A percentile compares a stretch with the other conserved stretches of the same genome.
phyloP scores from a whole-genome alignment of 331 rosid genomes.

The Acacia pycnantha region DNA sequence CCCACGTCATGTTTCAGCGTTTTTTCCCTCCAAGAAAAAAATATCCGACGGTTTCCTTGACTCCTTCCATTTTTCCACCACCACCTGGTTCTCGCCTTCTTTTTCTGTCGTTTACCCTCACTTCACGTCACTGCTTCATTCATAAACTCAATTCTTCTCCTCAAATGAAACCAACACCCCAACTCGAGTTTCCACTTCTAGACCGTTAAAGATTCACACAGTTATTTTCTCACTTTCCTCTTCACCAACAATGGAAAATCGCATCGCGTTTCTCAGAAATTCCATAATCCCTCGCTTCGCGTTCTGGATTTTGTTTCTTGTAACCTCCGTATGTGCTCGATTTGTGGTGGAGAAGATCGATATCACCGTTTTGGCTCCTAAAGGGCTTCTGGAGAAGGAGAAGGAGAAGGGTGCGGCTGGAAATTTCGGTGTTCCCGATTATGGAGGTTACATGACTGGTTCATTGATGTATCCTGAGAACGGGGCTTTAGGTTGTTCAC shows the following conservation, averaged over 20 bases:
- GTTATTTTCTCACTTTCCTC: neutral
- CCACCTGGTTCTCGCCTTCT: neutral
- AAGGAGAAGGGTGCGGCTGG: slow-evolving; percentile 73
- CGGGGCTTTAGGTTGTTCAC: slow-evolving; percentile 54
- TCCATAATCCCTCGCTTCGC: neutral
- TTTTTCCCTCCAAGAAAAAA: neutral
- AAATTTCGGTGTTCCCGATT: slow-evolving; percentile 85
- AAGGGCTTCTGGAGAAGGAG: slow-evolving; percentile 29
- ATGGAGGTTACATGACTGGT: slow-evolving; percentile 80
- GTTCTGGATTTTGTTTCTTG: neutral
- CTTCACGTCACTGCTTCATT: neutral
- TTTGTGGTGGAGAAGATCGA: slow-evolving; percentile 87
- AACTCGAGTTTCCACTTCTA: slow-evolving; percentile 21
- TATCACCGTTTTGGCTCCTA: slow-evolving; percentile 61
- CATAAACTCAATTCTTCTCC: neutral
- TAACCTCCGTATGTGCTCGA: slow-evolving; percentile 34
- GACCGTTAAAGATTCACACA: slow-evolving; percentile 30
- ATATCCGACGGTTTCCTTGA: neutral
- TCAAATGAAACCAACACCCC: neutral
- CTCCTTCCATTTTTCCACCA: neutral
- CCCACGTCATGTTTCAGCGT: neutral
- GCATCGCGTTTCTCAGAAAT: slow-evolving; percentile 33
- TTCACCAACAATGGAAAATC: neutral
- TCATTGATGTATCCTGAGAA: slow-evolving; percentile 64
- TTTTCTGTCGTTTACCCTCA: neutral